phyloP scores from a whole-genome alignment of 345 rosid species.

The Melaleuca alternifolia region DNA sequence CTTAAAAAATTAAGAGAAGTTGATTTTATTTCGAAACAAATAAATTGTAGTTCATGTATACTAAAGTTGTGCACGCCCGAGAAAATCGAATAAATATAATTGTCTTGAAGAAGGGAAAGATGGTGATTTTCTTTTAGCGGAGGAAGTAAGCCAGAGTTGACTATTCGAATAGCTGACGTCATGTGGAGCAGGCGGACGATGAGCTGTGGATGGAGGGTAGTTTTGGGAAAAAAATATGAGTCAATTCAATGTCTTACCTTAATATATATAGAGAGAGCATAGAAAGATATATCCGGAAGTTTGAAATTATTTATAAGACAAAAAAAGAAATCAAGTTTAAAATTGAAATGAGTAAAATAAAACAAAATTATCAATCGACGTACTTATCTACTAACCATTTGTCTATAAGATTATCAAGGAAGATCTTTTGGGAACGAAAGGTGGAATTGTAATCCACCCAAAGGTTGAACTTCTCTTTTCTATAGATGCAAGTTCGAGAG shows the following conservation, averaged over 20 bases:
- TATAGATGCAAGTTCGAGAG: not conserved
- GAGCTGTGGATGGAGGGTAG: not conserved
- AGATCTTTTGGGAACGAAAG: not conserved
- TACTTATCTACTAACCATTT: not conserved
- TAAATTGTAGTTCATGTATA: not conserved
- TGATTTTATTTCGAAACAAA: not conserved
- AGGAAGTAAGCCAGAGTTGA: not conserved
- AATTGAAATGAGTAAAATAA: not conserved
- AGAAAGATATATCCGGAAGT: not conserved
- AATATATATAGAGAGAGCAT: not conserved
- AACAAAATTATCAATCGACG: not conserved
- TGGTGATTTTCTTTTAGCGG: not conserved
- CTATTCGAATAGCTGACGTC: not conserved
- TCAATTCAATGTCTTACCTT: not conserved
- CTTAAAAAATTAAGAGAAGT: not conserved
- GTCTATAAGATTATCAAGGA: too few relatives aligned
- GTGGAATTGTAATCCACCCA: not conserved
- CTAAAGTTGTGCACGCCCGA: fast-evolving
- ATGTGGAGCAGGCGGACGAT: not conserved
- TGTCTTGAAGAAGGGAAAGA: not conserved
- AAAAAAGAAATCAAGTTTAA: not conserved
- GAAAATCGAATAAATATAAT: not conserved
- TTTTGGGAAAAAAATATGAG: not conserved
- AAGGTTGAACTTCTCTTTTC: not conserved
- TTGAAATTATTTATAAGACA: not conserved